A percentile compares a stretch with the other conserved stretches of the same genome.
Evolutionary conservation across 192 early-diverging fungal genomes (phyloP).

Genomic region (Coemansia sp.): DNA sequence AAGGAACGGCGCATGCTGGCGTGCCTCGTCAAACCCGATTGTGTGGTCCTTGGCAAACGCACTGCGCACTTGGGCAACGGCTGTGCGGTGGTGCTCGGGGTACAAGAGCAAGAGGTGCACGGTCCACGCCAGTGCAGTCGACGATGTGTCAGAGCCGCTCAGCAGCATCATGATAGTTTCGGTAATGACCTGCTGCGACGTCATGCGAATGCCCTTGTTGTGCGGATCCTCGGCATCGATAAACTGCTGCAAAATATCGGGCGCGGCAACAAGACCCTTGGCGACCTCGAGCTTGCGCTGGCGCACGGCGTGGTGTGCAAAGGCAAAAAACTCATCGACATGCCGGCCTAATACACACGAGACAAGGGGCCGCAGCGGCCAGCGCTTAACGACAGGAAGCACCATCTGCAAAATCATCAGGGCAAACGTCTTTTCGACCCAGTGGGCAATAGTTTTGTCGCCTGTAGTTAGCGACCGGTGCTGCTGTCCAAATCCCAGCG

Average conservation of each 20-base stretch:
- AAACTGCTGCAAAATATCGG: conserved; percentile 36
- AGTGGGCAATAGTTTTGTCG: conserved; percentile 13
- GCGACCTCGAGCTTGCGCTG: conserved; percentile 18
- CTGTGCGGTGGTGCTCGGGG: conserved; percentile 18
- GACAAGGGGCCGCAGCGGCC: conserved; percentile 13
- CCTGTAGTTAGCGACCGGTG: conserved; percentile 29
- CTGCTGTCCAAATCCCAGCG: conserved; percentile 33
- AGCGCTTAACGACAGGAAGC: conserved; percentile 21
- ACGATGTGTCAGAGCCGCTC: conserved; percentile 41
- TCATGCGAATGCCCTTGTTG: conserved; percentile 25
- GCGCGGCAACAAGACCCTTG: conserved; percentile 4
- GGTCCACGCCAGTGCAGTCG: conserved; percentile 30
- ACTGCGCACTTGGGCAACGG: conserved; percentile 18
- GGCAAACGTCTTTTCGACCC: conserved; percentile 38
- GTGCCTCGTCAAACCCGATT: conserved; percentile 32
- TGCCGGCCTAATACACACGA: conserved; percentile 14
- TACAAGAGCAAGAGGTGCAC: conserved; percentile 43
- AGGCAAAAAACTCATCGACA: conserved; percentile 26
- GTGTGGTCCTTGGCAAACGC: conserved; percentile 16
- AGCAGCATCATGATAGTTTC: conserved; percentile 42
- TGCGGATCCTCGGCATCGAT: conserved; percentile 42
- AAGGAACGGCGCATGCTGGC: conserved; percentile 23
- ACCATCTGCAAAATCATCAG: conserved; percentile 43
- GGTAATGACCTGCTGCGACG: conserved; percentile 24
- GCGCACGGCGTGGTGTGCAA: conserved; percentile 19